These are phyloP conservation scores for Elymus sibiricus DNA, from an alignment of 176 grass and related monocot genomes.

Conservation along the genomic window DNA sequence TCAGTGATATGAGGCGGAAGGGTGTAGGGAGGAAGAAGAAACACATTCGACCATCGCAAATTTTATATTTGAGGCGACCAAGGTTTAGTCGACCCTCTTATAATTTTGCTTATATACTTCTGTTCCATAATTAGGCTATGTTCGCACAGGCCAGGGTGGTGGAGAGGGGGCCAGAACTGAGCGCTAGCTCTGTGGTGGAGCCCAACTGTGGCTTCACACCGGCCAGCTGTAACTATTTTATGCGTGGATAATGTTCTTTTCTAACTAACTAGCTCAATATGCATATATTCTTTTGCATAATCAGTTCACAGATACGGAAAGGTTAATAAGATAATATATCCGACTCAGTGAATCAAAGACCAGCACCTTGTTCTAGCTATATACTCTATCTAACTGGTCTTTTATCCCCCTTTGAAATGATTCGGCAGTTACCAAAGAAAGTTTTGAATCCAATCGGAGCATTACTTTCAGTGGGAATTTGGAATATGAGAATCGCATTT, in stretches of 20 bases:
- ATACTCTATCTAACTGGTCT: neutral
- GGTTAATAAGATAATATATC: conserved; percentile 1
- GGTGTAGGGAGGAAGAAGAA: too few relatives aligned
- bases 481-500: neutral
- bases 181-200: too few relatives aligned
- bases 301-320: neutral
- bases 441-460: neutral
- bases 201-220: too few relatives aligned
- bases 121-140: too few relatives aligned
- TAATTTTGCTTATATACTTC: neutral
- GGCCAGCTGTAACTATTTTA: too few relatives aligned
- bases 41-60: too few relatives aligned
- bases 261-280: neutral
- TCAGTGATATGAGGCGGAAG: too few relatives aligned
- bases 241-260: neutral
- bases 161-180: too few relatives aligned
- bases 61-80: too few relatives aligned
- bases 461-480: neutral
- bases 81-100: too few relatives aligned
- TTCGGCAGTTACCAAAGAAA: neutral
- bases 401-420: neutral
- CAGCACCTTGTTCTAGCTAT: neutral
- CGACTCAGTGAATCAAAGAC: neutral
- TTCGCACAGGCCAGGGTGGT: too few relatives aligned
- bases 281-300: neutral